These are phyloP conservation scores for Yamadazyma jaroonii DNA, from an alignment of 1,139 yeast genomes.

Conservation along the genomic window DNA sequence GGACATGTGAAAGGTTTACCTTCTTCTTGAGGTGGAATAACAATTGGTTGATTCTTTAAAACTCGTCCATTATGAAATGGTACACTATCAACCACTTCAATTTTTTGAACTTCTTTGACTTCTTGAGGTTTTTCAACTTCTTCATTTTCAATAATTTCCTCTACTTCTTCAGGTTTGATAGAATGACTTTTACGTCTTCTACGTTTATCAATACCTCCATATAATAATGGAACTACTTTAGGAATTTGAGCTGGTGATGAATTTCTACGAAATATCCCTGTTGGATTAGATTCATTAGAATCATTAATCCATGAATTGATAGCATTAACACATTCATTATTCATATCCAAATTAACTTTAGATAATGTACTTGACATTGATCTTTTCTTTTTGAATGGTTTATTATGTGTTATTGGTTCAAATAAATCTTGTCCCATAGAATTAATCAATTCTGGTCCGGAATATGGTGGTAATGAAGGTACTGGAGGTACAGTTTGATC, in stretches of 20 bases:
- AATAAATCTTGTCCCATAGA: not conserved
- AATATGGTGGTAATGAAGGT: not conserved
- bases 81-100: slow-evolving; percentile 5
- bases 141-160: not conserved
- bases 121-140: no score
- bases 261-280: slow-evolving; percentile 25
- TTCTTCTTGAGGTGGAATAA: slow-evolving; percentile 15
- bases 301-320: slow-evolving; percentile 35
- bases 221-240: not conserved
- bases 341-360: slow-evolving; percentile 32
- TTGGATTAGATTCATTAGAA: slow-evolving; percentile 22
- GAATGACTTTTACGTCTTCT: slow-evolving; percentile 14
- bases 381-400: slow-evolving; percentile 2
- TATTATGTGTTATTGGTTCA: not conserved
- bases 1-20: slow-evolving; percentile 45
- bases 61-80: slow-evolving; percentile 8
- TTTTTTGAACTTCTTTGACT: not conserved
- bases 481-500: not conserved
- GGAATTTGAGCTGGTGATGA: slow-evolving; percentile 10
- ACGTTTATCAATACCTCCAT: slow-evolving; percentile 10
- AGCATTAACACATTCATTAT: slow-evolving; percentile 41
- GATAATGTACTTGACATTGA: slow-evolving; percentile 4
- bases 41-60: slow-evolving; percentile 8
- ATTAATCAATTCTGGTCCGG: no score
- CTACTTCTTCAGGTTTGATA: slow-evolving; percentile 1